Evolutionary conservation across 176 grass and related monocot genomes (phyloP).

Genomic region (Avena atlantica): DNA sequence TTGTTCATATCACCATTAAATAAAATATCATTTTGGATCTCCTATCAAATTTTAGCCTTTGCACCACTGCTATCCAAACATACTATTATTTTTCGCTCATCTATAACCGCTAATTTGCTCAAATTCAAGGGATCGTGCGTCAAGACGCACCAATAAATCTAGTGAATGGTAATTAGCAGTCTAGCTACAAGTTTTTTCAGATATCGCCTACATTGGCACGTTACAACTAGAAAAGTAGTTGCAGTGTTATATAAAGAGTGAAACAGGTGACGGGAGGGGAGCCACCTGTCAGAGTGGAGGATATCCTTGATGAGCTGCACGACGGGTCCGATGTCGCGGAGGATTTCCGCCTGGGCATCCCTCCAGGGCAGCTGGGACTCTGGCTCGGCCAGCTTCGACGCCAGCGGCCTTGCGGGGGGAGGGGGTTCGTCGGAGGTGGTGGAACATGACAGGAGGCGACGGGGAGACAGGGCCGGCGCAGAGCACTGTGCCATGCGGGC

Average conservation of each 20-base stretch:
- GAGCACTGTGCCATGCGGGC: slow-evolving; percentile 22
- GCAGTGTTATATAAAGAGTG: neutral
- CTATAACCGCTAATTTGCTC: too few relatives aligned
- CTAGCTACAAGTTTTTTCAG: neutral
- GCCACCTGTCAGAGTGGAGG: slow-evolving; percentile 85
- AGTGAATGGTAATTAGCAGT: neutral
- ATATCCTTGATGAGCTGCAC: slow-evolving; percentile 71
- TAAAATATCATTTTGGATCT: too few relatives aligned
- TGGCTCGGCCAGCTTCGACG: slow-evolving; percentile 26
- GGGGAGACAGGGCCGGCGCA: slow-evolving; percentile 7
- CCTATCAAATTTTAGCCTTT: too few relatives aligned
- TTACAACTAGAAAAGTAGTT: neutral
- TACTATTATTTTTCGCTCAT: too few relatives aligned
- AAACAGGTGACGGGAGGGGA: neutral
- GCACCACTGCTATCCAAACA: too few relatives aligned
- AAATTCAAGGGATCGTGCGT: too few relatives aligned
- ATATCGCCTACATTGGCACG: neutral
- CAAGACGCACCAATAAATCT: too few relatives aligned
- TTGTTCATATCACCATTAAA: too few relatives aligned
- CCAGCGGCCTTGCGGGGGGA: slow-evolving; percentile 27
- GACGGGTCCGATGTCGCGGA: slow-evolving; percentile 64
- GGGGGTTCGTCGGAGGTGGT: slow-evolving; percentile 38
- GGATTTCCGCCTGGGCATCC: slow-evolving; percentile 66
- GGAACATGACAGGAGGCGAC: slow-evolving; percentile 34
- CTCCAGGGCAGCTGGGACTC: slow-evolving; percentile 49